Percentiles rank a stretch among this genome's conserved stretches.
These are phyloP conservation scores for Usnea hakonensis DNA, from an alignment of 495 filamentous ascomycete species.

Conservation along the genomic window DNA sequence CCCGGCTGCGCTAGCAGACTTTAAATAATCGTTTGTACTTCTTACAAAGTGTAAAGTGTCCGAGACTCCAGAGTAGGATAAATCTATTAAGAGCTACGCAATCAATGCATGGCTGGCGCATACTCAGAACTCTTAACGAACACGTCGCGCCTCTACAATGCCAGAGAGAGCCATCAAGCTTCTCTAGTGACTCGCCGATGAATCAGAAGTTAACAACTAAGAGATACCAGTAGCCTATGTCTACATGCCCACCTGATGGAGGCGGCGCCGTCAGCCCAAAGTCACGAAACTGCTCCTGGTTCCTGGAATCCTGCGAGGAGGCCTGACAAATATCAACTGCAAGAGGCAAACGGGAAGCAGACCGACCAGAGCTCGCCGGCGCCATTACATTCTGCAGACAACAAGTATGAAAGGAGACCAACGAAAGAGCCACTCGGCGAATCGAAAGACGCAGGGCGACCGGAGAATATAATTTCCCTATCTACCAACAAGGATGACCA, in stretches of 20 bases:
- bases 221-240: neutral
- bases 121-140: neutral
- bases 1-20: neutral
- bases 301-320: slow-evolving; percentile 18
- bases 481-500: neutral
- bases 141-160: neutral
- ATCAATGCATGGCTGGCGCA: neutral
- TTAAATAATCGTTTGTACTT: too few relatives aligned
- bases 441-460: neutral
- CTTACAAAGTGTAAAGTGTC: too few relatives aligned
- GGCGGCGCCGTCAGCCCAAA: neutral
- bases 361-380: neutral
- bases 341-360: neutral
- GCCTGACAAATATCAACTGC: slow-evolving; percentile 3
- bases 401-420: neutral
- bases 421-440: neutral
- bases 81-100: neutral
- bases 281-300: slow-evolving; percentile 1
- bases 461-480: neutral
- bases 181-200: neutral
- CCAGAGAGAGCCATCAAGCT: neutral
- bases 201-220: neutral
- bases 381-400: neutral
- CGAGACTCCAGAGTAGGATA: too few relatives aligned
- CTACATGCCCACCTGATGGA: slow-evolving; percentile 9